Conservation (phyloP, 2,329 filamentous ascomycete genomes). For the Furcasterigmium sp. region DNA sequence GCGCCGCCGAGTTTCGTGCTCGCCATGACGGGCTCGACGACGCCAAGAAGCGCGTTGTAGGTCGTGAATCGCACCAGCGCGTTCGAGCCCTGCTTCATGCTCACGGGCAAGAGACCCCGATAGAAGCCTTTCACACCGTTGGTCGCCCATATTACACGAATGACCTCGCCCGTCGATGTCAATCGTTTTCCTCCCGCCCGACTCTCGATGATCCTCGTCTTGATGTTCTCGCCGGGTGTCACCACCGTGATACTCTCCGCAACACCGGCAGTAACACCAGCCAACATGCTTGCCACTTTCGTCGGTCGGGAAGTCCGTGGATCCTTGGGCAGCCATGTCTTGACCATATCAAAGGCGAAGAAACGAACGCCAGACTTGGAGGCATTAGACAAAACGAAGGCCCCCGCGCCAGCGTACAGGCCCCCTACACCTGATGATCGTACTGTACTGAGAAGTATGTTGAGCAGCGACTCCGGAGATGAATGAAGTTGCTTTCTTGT, state of each 20-base stretch:
- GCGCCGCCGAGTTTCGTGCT: not conserved
- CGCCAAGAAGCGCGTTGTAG: conserved; percentile 15
- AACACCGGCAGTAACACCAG: conserved; percentile 16
- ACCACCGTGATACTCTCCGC: conserved; percentile 17
- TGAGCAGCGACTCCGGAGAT: conserved; percentile 1
- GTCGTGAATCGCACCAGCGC: conserved; percentile 16
- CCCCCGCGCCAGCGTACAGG: conserved; percentile 10
- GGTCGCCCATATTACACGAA: not conserved
- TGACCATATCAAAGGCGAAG: conserved; percentile 15
- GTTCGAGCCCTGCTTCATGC: conserved; percentile 17
- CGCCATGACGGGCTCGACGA: conserved; percentile 2
- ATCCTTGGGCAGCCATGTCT: conserved; percentile 7
- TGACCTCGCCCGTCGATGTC: conserved; percentile 3
- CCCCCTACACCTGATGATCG: conserved; percentile 2
- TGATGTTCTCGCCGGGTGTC: conserved; percentile 19
- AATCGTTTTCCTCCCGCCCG: conserved; percentile 8
- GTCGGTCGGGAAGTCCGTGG: conserved; percentile 3
- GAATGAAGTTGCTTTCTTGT: conserved; percentile 10
- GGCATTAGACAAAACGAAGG: conserved; percentile 14
- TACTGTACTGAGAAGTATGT: conserved; percentile 5
- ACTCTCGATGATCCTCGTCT: conserved; percentile 19
- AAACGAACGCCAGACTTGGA: conserved; percentile 16
- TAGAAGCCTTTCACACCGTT: conserved; percentile 7
- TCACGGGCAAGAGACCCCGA: conserved; percentile 13
- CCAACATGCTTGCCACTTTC: conserved; percentile 14